Percentiles rank a stretch among this genome's conserved stretches.
These are phyloP conservation scores for Rhizopogon parksii DNA, from an alignment of 1,284 basidiomycete species.

Conservation along the genomic window DNA sequence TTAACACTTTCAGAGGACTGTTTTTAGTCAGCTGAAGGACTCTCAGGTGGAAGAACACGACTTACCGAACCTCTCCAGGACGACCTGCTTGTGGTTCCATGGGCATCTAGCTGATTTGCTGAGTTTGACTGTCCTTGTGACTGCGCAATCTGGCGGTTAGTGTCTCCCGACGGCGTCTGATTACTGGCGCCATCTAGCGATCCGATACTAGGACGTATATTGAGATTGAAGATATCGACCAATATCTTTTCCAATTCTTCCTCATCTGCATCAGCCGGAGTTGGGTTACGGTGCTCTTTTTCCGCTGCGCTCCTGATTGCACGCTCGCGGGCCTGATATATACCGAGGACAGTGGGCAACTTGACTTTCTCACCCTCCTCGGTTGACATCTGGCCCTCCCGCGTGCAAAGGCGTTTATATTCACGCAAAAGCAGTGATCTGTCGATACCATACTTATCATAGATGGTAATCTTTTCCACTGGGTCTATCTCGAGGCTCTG, in stretches of 20 bases:
- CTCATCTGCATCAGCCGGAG: constrained; percentile 31
- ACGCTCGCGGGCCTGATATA: constrained; percentile 53
- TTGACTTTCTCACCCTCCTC: constrained; percentile 51
- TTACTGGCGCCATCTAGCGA: neutral
- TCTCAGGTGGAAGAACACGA: neutral
- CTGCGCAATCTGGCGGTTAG: neutral
- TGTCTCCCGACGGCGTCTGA: neutral
- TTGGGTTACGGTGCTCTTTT: constrained; percentile 37
- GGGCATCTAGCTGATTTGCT: no score
- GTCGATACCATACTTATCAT: constrained; percentile 44
- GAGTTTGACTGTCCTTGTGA: neutral
- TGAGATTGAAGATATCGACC: constrained; percentile 15
- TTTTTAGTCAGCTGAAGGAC: neutral
- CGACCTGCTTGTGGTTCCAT: neutral
- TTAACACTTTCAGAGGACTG: neutral
- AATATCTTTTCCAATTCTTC: constrained; percentile 33
- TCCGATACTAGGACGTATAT: neutral
- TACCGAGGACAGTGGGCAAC: constrained; percentile 49
- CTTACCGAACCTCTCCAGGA: neutral
- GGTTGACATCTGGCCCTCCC: constrained; percentile 45
- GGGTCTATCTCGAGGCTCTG: constrained; percentile 54
- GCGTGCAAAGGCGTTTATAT: constrained; percentile 48
- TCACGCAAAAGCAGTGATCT: constrained; percentile 44
- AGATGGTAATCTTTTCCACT: constrained; percentile 49
- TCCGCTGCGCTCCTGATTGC: constrained; percentile 36